Percentiles rank a stretch among this genome's conserved stretches.
Evolutionary conservation across 2,329 filamentous ascomycete species (phyloP).

Genomic region (Podosphaera aphanis): DNA sequence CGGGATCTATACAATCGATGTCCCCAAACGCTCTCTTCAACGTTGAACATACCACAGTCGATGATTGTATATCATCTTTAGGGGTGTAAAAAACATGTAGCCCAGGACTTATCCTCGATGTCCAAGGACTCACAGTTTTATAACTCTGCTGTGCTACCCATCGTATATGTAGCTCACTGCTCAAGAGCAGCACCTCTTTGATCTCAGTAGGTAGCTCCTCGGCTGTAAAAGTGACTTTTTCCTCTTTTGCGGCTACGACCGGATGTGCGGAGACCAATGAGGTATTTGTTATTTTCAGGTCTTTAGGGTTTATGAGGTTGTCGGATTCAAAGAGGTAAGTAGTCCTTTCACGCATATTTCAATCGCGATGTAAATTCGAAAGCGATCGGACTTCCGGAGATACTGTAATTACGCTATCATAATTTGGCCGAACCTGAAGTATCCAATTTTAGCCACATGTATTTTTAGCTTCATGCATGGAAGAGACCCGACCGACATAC

Average conservation of each 20-base stretch:
- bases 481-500: no score
- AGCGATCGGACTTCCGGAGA: no score
- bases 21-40: constrained; percentile 33
- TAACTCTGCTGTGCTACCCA: constrained; percentile 44
- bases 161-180: constrained; percentile 52
- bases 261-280: constrained; percentile 29
- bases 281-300: constrained; percentile 31
- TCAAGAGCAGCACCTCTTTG: constrained; percentile 33
- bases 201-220: constrained; percentile 52
- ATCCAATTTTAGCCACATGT: no score
- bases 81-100: constrained; percentile 63
- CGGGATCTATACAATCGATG: constrained; percentile 29
- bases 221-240: constrained; percentile 44
- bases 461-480: no score
- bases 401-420: neutral
- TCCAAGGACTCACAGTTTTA: constrained; percentile 41
- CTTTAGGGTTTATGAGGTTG: constrained; percentile 36
- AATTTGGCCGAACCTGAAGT: neutral
- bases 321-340: constrained; percentile 54
- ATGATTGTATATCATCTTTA: constrained; percentile 1
- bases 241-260: constrained; percentile 50
- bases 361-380: neutral
- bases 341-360: constrained; percentile 48
- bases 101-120: constrained; percentile 54
- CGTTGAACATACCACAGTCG: constrained; percentile 30